Percentiles rank a stretch among this genome's conserved stretches.
These are phyloP conservation scores for Eimeria sp. DNA, from an alignment of 169 alveolate genomes.

Conservation along the genomic window DNA sequence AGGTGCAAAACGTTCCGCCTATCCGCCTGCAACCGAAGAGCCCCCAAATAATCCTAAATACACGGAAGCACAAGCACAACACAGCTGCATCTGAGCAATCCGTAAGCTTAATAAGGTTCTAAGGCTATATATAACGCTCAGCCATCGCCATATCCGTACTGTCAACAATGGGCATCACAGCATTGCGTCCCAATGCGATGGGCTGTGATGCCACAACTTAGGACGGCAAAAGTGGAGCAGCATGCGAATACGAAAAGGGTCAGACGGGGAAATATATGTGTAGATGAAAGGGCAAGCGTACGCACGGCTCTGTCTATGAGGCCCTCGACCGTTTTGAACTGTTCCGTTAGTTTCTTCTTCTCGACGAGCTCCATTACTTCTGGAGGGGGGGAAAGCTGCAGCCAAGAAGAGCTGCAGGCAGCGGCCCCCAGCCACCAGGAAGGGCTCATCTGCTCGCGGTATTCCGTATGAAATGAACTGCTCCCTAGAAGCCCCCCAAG, in stretches of 20 bases:
- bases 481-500: constrained; percentile 42
- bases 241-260: background rate
- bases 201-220: background rate
- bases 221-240: background rate
- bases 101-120: background rate
- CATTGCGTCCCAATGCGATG: background rate
- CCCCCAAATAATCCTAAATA: constrained; percentile 75
- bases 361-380: constrained; percentile 80
- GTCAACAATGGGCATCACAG: background rate
- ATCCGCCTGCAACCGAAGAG: constrained; percentile 77
- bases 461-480: constrained; percentile 70
- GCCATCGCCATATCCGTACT: background rate
- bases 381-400: constrained; percentile 70
- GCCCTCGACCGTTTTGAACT: constrained; percentile 77
- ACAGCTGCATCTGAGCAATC: background rate
- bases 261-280: background rate
- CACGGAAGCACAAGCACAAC: background rate
- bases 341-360: constrained; percentile 78
- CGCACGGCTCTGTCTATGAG: constrained; percentile 81
- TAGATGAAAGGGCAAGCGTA: background rate
- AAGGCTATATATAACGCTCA: background rate
- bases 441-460: constrained; percentile 78
- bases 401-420: constrained; percentile 72
- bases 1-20: constrained; percentile 74
- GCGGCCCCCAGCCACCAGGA: constrained; percentile 80